Percentiles rank a stretch among this genome's conserved stretches.
phyloP scores from a whole-genome alignment of 1,284 basidiomycete genomes.

The Neonothopanus nambi region DNA sequence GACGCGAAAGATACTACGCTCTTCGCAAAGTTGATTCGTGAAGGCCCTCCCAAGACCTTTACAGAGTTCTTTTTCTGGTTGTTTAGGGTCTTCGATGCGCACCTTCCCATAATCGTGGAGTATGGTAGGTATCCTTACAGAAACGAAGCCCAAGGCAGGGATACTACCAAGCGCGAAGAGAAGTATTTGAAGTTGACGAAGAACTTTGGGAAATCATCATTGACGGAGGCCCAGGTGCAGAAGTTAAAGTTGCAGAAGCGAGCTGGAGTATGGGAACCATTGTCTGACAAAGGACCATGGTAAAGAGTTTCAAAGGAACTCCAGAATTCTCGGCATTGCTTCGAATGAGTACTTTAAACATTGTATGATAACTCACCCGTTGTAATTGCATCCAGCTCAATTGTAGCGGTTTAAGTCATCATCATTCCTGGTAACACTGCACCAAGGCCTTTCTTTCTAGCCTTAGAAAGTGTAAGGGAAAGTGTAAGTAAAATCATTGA shows the following conservation, averaged over 20 bases:
- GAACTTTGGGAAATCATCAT: conserved; percentile 5
- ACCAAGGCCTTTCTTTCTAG: too few relatives aligned
- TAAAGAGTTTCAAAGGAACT: too few relatives aligned
- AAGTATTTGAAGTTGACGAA: conserved; percentile 11
- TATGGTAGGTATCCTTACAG: conserved; percentile 18
- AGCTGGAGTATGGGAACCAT: conserved; percentile 13
- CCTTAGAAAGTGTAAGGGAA: too few relatives aligned
- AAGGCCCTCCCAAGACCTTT: conserved; percentile 12
- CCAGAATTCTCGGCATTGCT: too few relatives aligned
- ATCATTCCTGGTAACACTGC: too few relatives aligned
- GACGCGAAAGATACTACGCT: conserved; percentile 10
- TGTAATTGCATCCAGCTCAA: too few relatives aligned
- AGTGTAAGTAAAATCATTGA: too few relatives aligned
- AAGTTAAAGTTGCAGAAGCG: conserved; percentile 10
- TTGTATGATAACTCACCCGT: too few relatives aligned
- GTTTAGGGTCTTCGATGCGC: conserved; percentile 14
- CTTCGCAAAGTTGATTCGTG: conserved; percentile 7
- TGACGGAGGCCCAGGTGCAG: conserved; percentile 13
- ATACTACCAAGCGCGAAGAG: conserved; percentile 9
- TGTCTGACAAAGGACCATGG: conserved; percentile 8
- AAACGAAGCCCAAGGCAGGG: conserved; percentile 13
- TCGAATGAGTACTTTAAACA: too few relatives aligned
- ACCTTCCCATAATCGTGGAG: conserved; percentile 11
- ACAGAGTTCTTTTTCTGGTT: conserved; percentile 15
- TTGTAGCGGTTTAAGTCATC: too few relatives aligned